Base-by-base conservation (phyloP, 139 green algal genomes). In the Chlorokybus atmophyticus region DNA sequence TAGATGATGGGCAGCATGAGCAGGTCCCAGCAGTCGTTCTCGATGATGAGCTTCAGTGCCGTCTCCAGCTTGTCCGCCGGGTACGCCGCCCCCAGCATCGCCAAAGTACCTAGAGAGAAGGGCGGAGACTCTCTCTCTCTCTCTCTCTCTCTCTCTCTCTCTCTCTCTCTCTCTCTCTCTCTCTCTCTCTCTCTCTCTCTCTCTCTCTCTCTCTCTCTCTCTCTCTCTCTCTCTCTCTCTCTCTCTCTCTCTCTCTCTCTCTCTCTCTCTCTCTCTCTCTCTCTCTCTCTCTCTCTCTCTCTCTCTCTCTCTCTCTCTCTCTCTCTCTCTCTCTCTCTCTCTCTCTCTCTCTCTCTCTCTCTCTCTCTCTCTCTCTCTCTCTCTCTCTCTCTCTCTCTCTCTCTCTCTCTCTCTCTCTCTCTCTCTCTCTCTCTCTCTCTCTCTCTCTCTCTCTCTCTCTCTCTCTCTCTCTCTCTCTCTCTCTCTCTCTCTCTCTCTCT, bases 131-230 rank as follows among this genome's bases (percentile, higher is more conserved):
- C n/a, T 50, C 50, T 29, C 32, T 10, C 47, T 8, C 47, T 14
- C 47, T 55, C 47, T 14, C 47, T 55, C 47, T 14, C 47, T 55
- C 47, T 14, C 47, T 55, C 47, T 14, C 47, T 55, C 47, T 14
- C 47, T 55, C 47, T 14, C 47, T 55, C 47, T 23, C 47, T 14
- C 47, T 55, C 25, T 55, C 47, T 32, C 25, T 55, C 35, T 44
- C 35, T 44, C 35, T 14, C 35, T 44, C 35, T 14, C 35, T 44
- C 35, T 44, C 35, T 44, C 35, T 44, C 35, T 44, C 35, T 44
- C 35, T 44, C 35, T 44, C 35, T 44, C 35, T 44, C 35, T 44
- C 35, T 44, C 35, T 44, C 35, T 44, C 35, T 44, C 35, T 44
- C 35, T 44, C 35, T 44, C 35, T 44, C 35, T 44, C 35, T 44